Evolutionary conservation across 192 early-diverging fungal genomes (phyloP).

Genomic region (Funneliformis geosporum): DNA sequence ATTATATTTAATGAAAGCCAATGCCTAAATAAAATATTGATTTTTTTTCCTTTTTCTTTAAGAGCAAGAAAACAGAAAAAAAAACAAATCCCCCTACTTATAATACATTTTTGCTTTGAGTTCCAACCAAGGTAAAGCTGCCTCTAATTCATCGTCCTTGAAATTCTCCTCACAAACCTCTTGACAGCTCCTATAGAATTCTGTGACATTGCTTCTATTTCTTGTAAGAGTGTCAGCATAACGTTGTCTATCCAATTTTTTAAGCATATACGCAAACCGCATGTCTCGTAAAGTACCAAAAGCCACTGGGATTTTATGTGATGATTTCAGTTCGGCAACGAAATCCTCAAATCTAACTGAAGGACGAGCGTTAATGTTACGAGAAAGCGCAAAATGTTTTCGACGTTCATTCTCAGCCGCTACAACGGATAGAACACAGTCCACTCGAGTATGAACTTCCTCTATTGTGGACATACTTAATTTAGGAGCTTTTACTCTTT

Average conservation of each 20-base stretch:
- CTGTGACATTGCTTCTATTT: constrained; percentile 30
- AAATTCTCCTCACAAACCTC: constrained; percentile 34
- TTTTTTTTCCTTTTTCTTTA: not conserved
- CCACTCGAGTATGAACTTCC: constrained; percentile 30
- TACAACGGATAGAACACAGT: constrained; percentile 26
- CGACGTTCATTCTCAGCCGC: constrained; percentile 22
- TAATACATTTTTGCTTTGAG: constrained; percentile 34
- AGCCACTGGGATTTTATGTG: constrained; percentile 30
- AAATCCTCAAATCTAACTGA: constrained; percentile 34
- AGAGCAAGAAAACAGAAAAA: not conserved
- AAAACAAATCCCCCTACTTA: constrained; percentile 18
- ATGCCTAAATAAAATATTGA: not conserved
- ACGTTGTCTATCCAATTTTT: constrained; percentile 9
- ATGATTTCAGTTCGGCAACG: constrained; percentile 28
- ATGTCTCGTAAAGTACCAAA: constrained; percentile 34
- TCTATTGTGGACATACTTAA: constrained; percentile 34
- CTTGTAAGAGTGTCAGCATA: constrained; percentile 17
- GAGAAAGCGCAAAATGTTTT: constrained; percentile 9
- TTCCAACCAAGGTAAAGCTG: constrained; percentile 33
- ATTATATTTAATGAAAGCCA: not conserved
- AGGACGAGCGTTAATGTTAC: not conserved
- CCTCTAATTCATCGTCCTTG: constrained; percentile 25
- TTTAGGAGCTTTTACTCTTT: constrained; percentile 33
- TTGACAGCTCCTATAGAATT: constrained; percentile 33
- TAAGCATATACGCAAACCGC: constrained; percentile 33